phyloP scores from a whole-genome alignment of 2,329 filamentous ascomycete genomes.

The Drechslerella stenobrocha region DNA sequence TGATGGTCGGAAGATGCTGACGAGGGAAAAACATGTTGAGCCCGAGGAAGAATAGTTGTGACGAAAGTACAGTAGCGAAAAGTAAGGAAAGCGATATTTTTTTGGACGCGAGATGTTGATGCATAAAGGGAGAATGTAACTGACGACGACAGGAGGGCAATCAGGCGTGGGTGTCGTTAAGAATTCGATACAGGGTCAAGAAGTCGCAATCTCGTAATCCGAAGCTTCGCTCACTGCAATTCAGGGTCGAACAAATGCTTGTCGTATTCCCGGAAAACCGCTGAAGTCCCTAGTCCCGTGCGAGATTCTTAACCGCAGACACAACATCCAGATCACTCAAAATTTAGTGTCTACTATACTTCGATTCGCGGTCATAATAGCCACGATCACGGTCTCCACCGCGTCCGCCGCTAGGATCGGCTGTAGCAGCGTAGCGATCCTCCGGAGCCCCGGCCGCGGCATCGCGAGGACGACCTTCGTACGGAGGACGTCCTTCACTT shows the following conservation, averaged over 20 bases:
- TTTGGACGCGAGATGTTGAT: neutral
- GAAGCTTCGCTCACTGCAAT: neutral
- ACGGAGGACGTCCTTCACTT: slow-evolving; percentile 56
- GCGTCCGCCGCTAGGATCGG: slow-evolving; percentile 55
- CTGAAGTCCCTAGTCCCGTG: slow-evolving; percentile 29
- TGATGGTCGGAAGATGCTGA: slow-evolving; percentile 47
- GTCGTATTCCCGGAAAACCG: slow-evolving; percentile 13
- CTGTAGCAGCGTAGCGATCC: slow-evolving; percentile 44
- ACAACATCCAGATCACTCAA: slow-evolving; percentile 23
- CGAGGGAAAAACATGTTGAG: slow-evolving; percentile 48
- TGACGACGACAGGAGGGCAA: neutral
- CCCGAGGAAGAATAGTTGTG: slow-evolving; percentile 41
- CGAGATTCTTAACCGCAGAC: slow-evolving; percentile 38
- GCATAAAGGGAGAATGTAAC: neutral
- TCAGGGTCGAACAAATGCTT: slow-evolving; percentile 13
- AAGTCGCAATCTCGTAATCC: slow-evolving; percentile 24
- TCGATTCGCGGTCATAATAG: slow-evolving; percentile 54
- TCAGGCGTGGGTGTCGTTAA: slow-evolving; percentile 41
- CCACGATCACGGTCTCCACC: slow-evolving; percentile 58
- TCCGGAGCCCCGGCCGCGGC: slow-evolving; percentile 54
- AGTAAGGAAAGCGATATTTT: slow-evolving; percentile 20
- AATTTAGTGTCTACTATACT: slow-evolving; percentile 51
- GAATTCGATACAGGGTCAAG: slow-evolving; percentile 30
- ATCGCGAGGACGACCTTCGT: slow-evolving; percentile 53
- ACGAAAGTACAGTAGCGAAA: slow-evolving; percentile 43